A percentile compares a stretch with the other conserved stretches of the same genome.
Conservation (phyloP, 331 rosid species). For the Pyracantha coccinea region DNA sequence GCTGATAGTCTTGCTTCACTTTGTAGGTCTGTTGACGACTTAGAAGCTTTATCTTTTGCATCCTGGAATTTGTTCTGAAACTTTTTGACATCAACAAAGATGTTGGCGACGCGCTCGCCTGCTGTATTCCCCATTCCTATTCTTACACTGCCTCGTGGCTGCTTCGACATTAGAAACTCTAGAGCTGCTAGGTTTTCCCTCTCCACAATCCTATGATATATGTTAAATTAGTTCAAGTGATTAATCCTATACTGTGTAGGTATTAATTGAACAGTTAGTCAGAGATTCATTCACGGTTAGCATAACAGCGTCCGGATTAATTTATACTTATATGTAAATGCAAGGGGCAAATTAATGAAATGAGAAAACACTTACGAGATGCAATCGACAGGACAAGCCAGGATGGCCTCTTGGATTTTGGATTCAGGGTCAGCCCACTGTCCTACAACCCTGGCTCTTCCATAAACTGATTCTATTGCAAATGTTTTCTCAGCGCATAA, state of each 20-base stretch:
- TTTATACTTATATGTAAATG: too few species aligned
- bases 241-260: too few species aligned
- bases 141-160: conserved; percentile 85
- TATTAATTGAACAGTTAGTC: too few species aligned
- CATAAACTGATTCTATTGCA: conserved; percentile 86
- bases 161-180: conserved; percentile 91
- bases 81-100: conserved; percentile 70
- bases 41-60: conserved; percentile 42
- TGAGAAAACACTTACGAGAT: conserved; percentile 56
- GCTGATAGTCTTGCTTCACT: conserved; percentile 68
- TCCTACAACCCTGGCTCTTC: conserved; percentile 93
- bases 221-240: too few species aligned
- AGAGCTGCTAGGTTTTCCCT: conserved; percentile 81
- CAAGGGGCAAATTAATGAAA: not conserved
- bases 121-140: conserved; percentile 58
- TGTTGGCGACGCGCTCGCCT: conserved; percentile 64
- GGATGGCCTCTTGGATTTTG: conserved; percentile 66
- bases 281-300: too few species aligned
- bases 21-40: conserved; percentile 50
- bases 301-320: too few species aligned
- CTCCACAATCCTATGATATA: conserved; percentile 40
- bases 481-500: conserved; percentile 73
- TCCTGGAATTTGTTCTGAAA: conserved; percentile 63
- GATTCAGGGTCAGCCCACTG: conserved; percentile 90
- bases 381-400: conserved; percentile 88